These are phyloP conservation scores for Komagataella kurtzmanii DNA, from an alignment of 805 yeast species.

Conservation along the genomic window DNA sequence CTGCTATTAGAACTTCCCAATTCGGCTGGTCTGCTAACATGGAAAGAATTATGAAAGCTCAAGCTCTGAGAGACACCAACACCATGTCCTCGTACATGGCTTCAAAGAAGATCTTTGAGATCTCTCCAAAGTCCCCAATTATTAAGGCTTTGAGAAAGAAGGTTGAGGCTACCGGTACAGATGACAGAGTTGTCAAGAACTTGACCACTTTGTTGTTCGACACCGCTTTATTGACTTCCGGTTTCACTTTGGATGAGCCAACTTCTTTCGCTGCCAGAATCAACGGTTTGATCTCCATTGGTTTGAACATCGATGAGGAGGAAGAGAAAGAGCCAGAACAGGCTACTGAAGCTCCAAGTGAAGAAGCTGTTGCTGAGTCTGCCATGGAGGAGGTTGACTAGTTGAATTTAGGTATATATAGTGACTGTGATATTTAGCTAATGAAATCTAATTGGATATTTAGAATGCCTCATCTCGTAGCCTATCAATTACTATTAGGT, in stretches of 20 bases:
- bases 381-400: constrained; percentile 99
- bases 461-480: background rate
- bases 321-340: constrained; percentile 25
- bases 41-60: constrained; percentile 99
- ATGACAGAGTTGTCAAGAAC: constrained; percentile 97
- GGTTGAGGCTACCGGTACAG: constrained; percentile 95
- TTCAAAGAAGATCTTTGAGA: constrained; percentile 97
- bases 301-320: constrained; percentile 94
- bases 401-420: constrained; percentile 4
- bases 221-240: constrained; percentile 96
- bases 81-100: constrained; percentile 99
- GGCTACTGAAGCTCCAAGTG: constrained; percentile 35
- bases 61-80: constrained; percentile 90
- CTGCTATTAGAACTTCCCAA: constrained; percentile 99
- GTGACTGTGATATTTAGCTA: background rate
- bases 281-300: constrained; percentile 95
- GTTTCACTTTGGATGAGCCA: constrained; percentile 98
- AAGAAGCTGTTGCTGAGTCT: constrained; percentile 72
- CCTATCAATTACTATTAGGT: background rate
- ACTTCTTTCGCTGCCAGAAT: constrained; percentile 93
- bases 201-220: constrained; percentile 92
- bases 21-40: constrained; percentile 99
- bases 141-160: constrained; percentile 91
- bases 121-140: constrained; percentile 92
- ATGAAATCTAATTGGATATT: background rate